These are phyloP conservation scores for Cinnamomum micranthum DNA, from an alignment of 164 flowering plant genomes.

Conservation along the genomic window DNA sequence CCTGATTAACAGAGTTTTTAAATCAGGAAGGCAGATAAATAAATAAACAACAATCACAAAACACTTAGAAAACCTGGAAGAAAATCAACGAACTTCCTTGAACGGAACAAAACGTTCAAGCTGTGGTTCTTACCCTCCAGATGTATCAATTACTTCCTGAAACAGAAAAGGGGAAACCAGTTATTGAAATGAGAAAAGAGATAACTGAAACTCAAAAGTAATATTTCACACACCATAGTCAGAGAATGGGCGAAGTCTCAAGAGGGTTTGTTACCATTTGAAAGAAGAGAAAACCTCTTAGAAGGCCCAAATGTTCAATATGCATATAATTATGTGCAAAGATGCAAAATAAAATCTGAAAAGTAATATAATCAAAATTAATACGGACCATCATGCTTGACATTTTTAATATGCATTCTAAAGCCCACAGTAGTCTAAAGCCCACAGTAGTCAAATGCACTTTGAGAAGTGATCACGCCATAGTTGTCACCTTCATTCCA, in stretches of 20 bases:
- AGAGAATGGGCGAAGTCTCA: neutral
- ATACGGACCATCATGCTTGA: too few relatives aligned
- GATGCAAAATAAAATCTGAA: too few relatives aligned
- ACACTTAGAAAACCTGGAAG: neutral
- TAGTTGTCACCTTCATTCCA: too few relatives aligned
- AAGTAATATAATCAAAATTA: too few relatives aligned
- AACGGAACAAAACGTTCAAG: neutral
- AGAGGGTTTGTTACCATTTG: too few relatives aligned
- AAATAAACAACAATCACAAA: neutral
- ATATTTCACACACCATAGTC: neutral
- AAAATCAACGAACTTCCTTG: neutral
- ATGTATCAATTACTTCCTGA: conserved; percentile 88
- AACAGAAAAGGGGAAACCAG: conserved; percentile 16
- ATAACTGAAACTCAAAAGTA: neutral
- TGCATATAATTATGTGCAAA: too few relatives aligned
- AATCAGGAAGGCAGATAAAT: neutral
- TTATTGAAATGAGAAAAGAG: neutral
- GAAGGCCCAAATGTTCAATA: too few relatives aligned
- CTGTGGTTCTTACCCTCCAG: conserved; percentile 77
- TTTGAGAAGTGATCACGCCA: too few relatives aligned
- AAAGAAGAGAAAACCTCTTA: too few relatives aligned
- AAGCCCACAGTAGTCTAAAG: too few relatives aligned
- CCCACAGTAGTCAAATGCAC: too few relatives aligned
- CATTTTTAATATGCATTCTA: too few relatives aligned
- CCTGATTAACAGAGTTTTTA: conserved; percentile 29